phyloP scores from a whole-genome alignment of 495 filamentous ascomycete genomes.

The Aspergillus avenaceus region DNA sequence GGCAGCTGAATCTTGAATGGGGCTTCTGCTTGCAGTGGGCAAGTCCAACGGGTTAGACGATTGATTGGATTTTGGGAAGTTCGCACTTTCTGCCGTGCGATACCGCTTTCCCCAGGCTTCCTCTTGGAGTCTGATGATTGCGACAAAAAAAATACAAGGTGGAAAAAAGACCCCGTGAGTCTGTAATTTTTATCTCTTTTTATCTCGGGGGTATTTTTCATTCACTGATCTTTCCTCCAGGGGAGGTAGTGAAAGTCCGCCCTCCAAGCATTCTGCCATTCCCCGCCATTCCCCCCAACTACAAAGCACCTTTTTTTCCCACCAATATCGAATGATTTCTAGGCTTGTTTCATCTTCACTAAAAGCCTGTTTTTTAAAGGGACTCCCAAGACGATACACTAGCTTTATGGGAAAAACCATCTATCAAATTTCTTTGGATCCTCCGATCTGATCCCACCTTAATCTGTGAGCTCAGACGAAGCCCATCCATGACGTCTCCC shows the following conservation, averaged over 20 bases:
- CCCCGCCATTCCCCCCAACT: too few relatives aligned
- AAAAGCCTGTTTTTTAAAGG: not conserved
- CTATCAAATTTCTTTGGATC: not conserved
- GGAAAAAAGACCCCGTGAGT: too few relatives aligned
- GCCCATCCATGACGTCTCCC: slow-evolving; percentile 28
- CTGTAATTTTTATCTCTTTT: too few relatives aligned
- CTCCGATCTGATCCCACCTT: slow-evolving; percentile 4
- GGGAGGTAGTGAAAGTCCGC: slow-evolving; percentile 1
- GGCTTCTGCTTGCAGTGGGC: slow-evolving; percentile 16
- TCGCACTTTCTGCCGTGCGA: slow-evolving; percentile 26
- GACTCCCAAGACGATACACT: not conserved
- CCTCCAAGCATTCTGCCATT: slow-evolving; percentile 9
- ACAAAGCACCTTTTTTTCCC: too few relatives aligned
- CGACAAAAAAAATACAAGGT: too few relatives aligned
- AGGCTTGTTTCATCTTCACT: not conserved
- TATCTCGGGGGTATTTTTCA: too few relatives aligned
- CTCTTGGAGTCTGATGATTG: slow-evolving; percentile 7
- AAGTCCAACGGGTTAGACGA: slow-evolving; percentile 18
- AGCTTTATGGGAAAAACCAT: slow-evolving; percentile 8
- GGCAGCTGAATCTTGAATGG: slow-evolving; percentile 21
- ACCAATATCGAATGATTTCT: slow-evolving; percentile 5
- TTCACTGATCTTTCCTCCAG: too few relatives aligned
- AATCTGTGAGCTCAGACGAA: slow-evolving; percentile 15
- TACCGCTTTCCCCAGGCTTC: slow-evolving; percentile 23
- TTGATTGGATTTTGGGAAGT: slow-evolving; percentile 27